phyloP scores from a whole-genome alignment of 495 filamentous ascomycete species.

The Penicillium subrubescens region DNA sequence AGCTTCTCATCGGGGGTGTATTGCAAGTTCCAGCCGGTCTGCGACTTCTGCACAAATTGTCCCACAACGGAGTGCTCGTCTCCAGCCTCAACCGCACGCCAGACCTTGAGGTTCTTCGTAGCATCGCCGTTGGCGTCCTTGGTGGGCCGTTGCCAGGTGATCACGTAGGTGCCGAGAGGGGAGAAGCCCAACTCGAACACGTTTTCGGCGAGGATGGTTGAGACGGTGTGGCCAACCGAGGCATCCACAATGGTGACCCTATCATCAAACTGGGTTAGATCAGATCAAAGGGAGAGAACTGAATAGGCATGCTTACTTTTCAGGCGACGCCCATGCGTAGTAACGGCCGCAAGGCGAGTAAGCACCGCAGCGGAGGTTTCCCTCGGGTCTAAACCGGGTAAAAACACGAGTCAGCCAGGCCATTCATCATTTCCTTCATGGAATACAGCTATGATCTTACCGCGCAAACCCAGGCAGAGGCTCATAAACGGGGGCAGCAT shows the following conservation, averaged over 20 bases:
- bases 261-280: slow-evolving; percentile 10
- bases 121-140: slow-evolving; percentile 94
- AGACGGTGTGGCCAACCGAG: slow-evolving; percentile 73
- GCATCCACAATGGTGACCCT: slow-evolving; percentile 84
- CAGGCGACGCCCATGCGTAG: slow-evolving; percentile 91
- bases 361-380: slow-evolving; percentile 87
- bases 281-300: not conserved
- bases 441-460: slow-evolving; percentile 38
- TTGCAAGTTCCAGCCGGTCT: slow-evolving; percentile 96
- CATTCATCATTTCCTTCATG: not conserved
- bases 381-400: slow-evolving; percentile 68
- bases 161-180: slow-evolving; percentile 84
- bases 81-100: slow-evolving; percentile 67
- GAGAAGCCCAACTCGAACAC: slow-evolving; percentile 96
- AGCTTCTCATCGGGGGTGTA: slow-evolving; percentile 90
- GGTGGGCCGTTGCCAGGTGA: slow-evolving; percentile 91
- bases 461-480: slow-evolving; percentile 77
- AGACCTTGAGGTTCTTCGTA: slow-evolving; percentile 94
- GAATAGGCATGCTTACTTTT: slow-evolving; percentile 55
- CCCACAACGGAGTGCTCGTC: slow-evolving; percentile 75
- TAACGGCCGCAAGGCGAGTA: slow-evolving; percentile 96
- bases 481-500: slow-evolving; percentile 87
- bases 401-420: slow-evolving; percentile 25
- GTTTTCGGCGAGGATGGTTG: slow-evolving; percentile 72
- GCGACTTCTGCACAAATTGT: slow-evolving; percentile 89